Evolutionary conservation across 495 filamentous ascomycete genomes (phyloP).

Genomic region (Bacidia rubella): DNA sequence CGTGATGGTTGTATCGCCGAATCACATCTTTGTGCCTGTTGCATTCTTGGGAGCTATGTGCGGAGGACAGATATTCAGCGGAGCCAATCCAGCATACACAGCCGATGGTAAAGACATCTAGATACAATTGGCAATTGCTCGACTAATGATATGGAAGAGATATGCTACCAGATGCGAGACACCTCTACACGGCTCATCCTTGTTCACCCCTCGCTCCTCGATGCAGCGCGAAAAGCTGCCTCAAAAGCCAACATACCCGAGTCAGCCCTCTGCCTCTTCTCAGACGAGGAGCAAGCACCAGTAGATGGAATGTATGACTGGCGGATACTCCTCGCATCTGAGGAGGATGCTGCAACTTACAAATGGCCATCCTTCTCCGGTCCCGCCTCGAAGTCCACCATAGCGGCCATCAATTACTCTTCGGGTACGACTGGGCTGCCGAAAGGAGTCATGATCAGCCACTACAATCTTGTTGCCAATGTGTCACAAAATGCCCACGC

Average conservation of each 20-base stretch:
- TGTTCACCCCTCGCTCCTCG: constrained; percentile 52
- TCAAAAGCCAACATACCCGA: constrained; percentile 49
- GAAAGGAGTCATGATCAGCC: constrained; percentile 81
- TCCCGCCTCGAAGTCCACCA: constrained; percentile 28
- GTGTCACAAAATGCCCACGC: constrained; percentile 26
- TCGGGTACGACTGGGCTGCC: constrained; percentile 83
- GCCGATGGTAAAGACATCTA: constrained; percentile 31
- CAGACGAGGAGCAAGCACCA: constrained; percentile 52
- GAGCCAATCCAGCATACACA: constrained; percentile 84
- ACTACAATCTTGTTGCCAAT: constrained; percentile 71
- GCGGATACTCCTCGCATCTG: constrained; percentile 23
- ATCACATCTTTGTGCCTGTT: constrained; percentile 57
- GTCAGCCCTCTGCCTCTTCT: constrained; percentile 58
- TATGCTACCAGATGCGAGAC: constrained; percentile 66
- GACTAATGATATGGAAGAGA: neutral
- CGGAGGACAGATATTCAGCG: constrained; percentile 67
- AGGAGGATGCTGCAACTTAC: constrained; percentile 28
- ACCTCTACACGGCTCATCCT: constrained; percentile 61
- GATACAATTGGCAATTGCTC: neutral
- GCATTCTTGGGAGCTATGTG: constrained; percentile 68
- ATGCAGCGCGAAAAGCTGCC: constrained; percentile 52
- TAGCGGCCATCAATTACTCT: constrained; percentile 62
- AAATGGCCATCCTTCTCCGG: constrained; percentile 1
- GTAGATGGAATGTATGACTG: constrained; percentile 45
- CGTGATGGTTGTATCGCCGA: constrained; percentile 56